Percentiles rank a stretch among this genome's conserved stretches.
These are phyloP conservation scores for Lenwebbia sp. DNA, from an alignment of 345 rosid genomes.

Conservation along the genomic window DNA sequence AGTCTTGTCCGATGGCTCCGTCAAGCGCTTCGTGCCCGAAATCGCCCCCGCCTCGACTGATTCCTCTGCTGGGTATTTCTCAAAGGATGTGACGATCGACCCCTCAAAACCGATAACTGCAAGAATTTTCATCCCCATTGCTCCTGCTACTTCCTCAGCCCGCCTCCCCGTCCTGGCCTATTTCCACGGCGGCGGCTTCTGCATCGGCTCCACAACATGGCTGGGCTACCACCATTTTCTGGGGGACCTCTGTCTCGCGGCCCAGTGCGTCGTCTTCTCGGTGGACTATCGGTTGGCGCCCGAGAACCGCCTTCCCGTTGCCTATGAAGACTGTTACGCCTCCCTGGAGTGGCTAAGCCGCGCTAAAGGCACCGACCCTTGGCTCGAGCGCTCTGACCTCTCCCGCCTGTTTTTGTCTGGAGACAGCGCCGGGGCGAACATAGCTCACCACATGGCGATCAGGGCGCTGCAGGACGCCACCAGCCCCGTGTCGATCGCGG, in stretches of 20 bases:
- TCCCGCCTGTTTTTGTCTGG: constrained; percentile 37
- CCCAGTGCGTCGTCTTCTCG: constrained; percentile 28
- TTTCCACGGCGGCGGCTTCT: constrained; percentile 65
- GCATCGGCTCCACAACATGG: constrained; percentile 54
- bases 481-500: constrained; percentile 17
- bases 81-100: constrained; percentile 36
- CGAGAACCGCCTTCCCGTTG: constrained; percentile 39
- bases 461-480: constrained; percentile 11
- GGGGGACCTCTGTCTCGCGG: constrained; percentile 32
- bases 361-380: constrained; percentile 23
- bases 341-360: constrained; percentile 36
- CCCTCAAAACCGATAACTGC: constrained; percentile 30
- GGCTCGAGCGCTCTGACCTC: constrained; percentile 34
- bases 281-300: constrained; percentile 58
- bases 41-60: constrained; percentile 17
- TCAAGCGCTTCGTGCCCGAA: constrained; percentile 30
- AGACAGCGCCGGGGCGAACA: constrained; percentile 65
- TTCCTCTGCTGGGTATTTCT: constrained; percentile 16
- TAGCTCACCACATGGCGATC: constrained; percentile 36
- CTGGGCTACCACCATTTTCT: constrained; percentile 56
- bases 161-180: constrained; percentile 35
- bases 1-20: constrained; percentile 45
- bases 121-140: constrained; percentile 34
- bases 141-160: not conserved
- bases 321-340: constrained; percentile 44